phyloP scores from a whole-genome alignment of 805 yeast genomes.

The Candida sanyiensis region DNA sequence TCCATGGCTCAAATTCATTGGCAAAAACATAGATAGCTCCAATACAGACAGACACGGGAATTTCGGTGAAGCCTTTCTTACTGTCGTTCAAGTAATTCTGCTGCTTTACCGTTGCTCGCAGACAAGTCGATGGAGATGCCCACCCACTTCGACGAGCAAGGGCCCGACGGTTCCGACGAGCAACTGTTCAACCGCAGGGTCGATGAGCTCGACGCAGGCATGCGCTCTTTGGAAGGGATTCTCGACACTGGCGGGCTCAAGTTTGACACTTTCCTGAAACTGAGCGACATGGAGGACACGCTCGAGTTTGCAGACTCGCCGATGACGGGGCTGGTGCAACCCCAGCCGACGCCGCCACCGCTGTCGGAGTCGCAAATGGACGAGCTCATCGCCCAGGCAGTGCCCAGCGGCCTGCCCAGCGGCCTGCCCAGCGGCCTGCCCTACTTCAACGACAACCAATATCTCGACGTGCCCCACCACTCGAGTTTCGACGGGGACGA shows the following conservation, averaged over 20 bases:
- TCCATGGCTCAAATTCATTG: too few relatives aligned
- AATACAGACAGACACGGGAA: too few relatives aligned
- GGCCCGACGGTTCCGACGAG: too few relatives aligned
- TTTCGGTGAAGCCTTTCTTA: too few relatives aligned
- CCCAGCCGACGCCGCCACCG: not conserved
- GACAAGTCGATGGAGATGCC: too few relatives aligned
- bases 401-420: conserved; percentile 1
- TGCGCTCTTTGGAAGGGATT: conserved; percentile 1
- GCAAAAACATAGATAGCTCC: too few relatives aligned
- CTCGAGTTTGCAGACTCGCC: not conserved
- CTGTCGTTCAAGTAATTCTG: too few relatives aligned
- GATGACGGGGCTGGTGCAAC: not conserved
- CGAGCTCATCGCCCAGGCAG: not conserved
- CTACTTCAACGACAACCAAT: conserved; percentile 7
- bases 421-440: not conserved
- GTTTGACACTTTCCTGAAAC: not conserved
- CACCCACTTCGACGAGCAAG: too few relatives aligned
- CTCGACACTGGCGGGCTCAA: not conserved
- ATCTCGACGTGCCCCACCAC: conserved; percentile 6
- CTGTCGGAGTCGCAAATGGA: not conserved
- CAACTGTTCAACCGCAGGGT: not conserved
- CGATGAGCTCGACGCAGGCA: not conserved
- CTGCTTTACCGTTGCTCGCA: too few relatives aligned
- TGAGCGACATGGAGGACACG: not conserved
- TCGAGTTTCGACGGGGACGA: not conserved